Evolutionary conservation across 305 asterid genomes (phyloP), one percentile per base, ranked within the genome.

Genomic region (Fraxinus greggii): DNA sequence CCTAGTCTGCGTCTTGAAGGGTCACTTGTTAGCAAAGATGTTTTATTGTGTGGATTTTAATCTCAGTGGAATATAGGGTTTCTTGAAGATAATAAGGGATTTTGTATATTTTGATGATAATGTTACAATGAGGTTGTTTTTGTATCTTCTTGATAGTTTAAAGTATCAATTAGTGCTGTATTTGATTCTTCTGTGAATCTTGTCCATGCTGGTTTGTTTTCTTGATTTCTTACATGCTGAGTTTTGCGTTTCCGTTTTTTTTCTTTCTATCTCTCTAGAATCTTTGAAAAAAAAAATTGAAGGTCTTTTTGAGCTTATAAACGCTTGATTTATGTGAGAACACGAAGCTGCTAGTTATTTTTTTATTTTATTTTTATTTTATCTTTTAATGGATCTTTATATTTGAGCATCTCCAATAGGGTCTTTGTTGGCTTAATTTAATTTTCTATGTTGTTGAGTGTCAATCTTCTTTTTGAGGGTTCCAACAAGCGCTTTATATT

Each of bases 11-110:
- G n/a, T n/a, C n/a, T n/a, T n/a, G n/a, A n/a, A n/a, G n/a, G n/a
- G n/a, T n/a, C n/a, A n/a, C n/a, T 80, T 36, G 78, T 77, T 70
- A 83, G 77, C 74, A 13, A 45, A 45, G 56, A 45, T 13, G 75
- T 82, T 85, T 84, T 73, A 24, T 79, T 65, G 78, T n/a, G 23
- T 38, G 83, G 76, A 76, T 75, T 78, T 51, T 12, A 75, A 65
- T 85, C 4, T 79, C 24, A 40, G 77, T 80, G 72, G 82, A 83
- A 78, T 72, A 83, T 86, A 85, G 91, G 92, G 91, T 86, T 90
- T 89, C 79, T 85, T 84, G 40, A 76, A 48, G 65, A 13, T 56
- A 29, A 31, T 36, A 79, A 67, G 48, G 86, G 77, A 72, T 9
- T 72, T 84, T 65, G 72, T 31, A 76, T 54, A 70, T 77, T 51